A percentile compares a stretch with the other conserved stretches of the same genome.
These are phyloP conservation scores for Vitis hybrid DNA, from an alignment of 177 flowering plant genomes.

Conservation along the genomic window DNA sequence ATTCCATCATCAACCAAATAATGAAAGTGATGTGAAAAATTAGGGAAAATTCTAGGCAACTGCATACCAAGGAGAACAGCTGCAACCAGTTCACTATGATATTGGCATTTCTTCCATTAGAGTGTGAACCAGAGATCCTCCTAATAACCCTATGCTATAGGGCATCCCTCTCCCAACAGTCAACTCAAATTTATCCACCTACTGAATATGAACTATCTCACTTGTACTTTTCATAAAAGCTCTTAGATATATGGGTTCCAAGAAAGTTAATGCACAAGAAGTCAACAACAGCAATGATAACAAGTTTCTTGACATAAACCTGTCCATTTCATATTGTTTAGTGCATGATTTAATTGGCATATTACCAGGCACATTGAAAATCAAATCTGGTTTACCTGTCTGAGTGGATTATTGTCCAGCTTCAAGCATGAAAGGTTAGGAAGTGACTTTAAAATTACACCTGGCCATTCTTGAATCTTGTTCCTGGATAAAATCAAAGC, in stretches of 20 bases:
- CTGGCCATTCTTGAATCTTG: constrained; percentile 86
- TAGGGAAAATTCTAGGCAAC: no score
- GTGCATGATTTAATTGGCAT: background rate
- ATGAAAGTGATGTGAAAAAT: no score
- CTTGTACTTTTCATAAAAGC: background rate
- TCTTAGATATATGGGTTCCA: background rate
- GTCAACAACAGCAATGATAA: background rate
- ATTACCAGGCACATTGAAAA: background rate
- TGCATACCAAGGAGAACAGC: no score
- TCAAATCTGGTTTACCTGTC: constrained; percentile 45
- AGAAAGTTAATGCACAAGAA: background rate
- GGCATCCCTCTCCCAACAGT: no score
- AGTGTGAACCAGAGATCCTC: no score
- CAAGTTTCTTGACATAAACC: background rate
- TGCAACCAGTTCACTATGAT: no score
- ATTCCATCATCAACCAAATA: no score
- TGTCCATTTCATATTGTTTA: background rate
- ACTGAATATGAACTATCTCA: background rate
- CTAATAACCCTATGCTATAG: no score
- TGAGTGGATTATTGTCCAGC: constrained; percentile 78
- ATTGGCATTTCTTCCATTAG: no score
- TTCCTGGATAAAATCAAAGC: constrained; percentile 74
- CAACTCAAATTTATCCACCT: background rate
- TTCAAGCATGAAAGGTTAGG: constrained; percentile 70
- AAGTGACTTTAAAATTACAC: constrained; percentile 61